Base-by-base conservation (phyloP, 2,329 filamentous ascomycete genomes). In the Fusarium temperatum region DNA sequence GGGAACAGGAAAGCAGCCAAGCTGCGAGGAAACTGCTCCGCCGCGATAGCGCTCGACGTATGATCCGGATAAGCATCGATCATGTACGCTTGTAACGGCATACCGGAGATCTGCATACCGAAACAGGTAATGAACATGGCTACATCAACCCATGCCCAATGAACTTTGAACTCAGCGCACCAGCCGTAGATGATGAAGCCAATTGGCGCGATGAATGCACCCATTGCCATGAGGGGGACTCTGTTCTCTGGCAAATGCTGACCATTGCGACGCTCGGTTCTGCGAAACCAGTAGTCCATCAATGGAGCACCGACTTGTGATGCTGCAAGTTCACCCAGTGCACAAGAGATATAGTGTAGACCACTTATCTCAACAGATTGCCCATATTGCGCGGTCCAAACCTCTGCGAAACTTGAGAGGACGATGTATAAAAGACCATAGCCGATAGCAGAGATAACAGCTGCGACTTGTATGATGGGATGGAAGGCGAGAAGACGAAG, bases 361-460 rank as follows among this genome's bases (percentile, higher is more conserved):
- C 89, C 89, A n/a, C 87, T 89, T 35, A 89, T 88, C 59, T 88
- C 87, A 15, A 87, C 83, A 1, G 86, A 85, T 75, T 91, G 84
- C 60, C 84, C 77, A 75, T 93, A 94, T 20, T 84, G 80, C 0
- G 78, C 72, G 5, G 80, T 83, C 89, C 89, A 93, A 2, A 93
- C 82, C 0, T 80, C 76, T 0, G 91, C 88, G 72, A 92, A 92
- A 5, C 88, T 91, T 0, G 89, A 87, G 1, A 93, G 85, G 36
- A 90, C 84, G 28, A 93, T 87, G 64, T 92, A 93, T 77, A 92
- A 87, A 2, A 91, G 79, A 0, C 91, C 90, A 71, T 91, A 92
- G 22, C 88, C 81, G 70, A 89, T 88, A 2, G 87, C 90, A 73
- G 87, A 86, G 74, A 90, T 88, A 15, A 87, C 48, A 1, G 89